Evolutionary conservation across 2,329 filamentous ascomycete species (phyloP).

Genomic region (Pseudogymnoascus sp.): DNA sequence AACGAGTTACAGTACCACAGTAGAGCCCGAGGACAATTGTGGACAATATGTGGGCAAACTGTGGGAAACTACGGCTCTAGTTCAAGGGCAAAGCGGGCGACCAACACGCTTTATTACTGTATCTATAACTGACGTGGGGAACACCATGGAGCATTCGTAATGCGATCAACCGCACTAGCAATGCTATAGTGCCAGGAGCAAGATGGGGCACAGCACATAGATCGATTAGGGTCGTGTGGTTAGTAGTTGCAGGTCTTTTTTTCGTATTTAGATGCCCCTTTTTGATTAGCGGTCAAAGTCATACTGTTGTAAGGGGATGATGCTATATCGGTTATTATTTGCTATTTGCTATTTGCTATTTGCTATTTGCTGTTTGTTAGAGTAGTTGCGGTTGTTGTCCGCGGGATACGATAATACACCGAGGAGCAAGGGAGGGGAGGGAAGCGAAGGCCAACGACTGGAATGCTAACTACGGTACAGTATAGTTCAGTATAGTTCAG

Average conservation of each 20-base stretch:
- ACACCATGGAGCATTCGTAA: background rate
- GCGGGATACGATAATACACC: background rate
- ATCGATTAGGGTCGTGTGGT: background rate
- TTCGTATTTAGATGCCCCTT: background rate
- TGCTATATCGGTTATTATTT: background rate
- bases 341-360: background rate
- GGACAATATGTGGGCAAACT: background rate
- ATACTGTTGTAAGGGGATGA: background rate
- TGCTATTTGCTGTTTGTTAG: background rate
- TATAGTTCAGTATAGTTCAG: background rate
- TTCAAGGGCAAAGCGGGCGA: background rate
- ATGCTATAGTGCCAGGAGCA: background rate
- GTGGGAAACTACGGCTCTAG: background rate
- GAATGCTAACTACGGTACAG: background rate
- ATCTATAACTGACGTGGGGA: background rate
- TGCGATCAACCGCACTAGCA: background rate
- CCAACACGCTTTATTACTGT: background rate
- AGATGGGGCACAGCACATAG: background rate
- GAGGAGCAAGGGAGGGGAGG: background rate
- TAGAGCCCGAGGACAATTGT: background rate
- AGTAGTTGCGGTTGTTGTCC: background rate
- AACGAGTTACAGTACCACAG: too few species aligned
- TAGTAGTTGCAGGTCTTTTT: background rate
- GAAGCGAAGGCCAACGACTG: background rate
- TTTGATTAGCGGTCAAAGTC: background rate